A percentile compares a stretch with the other conserved stretches of the same genome.
These are phyloP conservation scores for Puya raimondii DNA, from an alignment of 176 grass and related monocot species.

Conservation along the genomic window DNA sequence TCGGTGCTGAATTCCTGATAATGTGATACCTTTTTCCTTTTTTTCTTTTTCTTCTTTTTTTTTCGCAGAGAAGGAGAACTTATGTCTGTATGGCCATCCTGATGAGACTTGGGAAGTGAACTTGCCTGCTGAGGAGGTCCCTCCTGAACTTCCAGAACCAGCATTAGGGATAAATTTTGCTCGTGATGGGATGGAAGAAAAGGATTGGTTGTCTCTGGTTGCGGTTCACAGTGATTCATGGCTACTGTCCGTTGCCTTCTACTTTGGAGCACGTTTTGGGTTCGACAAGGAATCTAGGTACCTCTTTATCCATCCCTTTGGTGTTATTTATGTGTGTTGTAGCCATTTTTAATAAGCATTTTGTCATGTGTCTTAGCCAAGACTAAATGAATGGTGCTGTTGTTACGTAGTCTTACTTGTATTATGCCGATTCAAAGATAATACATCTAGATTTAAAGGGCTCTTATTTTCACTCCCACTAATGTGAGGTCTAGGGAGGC, in stretches of 20 bases:
- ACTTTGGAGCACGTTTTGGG: constrained; percentile 62
- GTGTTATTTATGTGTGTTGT: background rate
- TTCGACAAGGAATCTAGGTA: constrained; percentile 85
- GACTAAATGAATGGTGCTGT: background rate
- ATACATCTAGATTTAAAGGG: no score
- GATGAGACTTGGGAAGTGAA: constrained; percentile 76
- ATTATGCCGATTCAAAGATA: no score
- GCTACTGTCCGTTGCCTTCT: constrained; percentile 71
- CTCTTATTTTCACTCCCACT: no score
- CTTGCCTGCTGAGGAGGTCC: constrained; percentile 71
- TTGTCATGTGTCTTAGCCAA: background rate
- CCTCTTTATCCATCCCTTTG: constrained; percentile 4
- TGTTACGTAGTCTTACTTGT: no score
- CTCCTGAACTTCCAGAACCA: constrained; percentile 77
- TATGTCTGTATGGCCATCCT: constrained; percentile 69
- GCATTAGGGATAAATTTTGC: constrained; percentile 91
- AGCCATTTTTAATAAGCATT: background rate
- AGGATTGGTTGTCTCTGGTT: constrained; percentile 66
- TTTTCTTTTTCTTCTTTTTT: constrained; percentile 17
- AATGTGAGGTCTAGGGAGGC: no score
- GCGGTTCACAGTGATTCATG: constrained; percentile 88
- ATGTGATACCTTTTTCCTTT: background rate
- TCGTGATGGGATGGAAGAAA: constrained; percentile 65
- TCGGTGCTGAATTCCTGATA: background rate
- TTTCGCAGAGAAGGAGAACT: constrained; percentile 59